A percentile compares a stretch with the other conserved stretches of the same genome.
These are phyloP conservation scores for Trichoderma arundinaceum DNA, from an alignment of 2,329 filamentous ascomycete genomes.

Conservation along the genomic window DNA sequence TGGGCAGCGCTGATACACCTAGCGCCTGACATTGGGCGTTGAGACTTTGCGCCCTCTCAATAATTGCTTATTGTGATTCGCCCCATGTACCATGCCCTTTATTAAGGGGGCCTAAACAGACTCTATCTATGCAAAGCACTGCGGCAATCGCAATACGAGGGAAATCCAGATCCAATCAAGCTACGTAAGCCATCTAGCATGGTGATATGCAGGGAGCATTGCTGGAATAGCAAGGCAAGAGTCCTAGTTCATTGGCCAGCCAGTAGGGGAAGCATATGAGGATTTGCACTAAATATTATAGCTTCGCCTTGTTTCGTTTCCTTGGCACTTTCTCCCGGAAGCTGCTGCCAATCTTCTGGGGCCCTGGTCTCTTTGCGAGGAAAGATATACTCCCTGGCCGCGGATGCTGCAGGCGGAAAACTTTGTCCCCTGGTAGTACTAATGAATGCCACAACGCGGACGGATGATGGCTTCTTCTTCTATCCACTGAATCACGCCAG, in stretches of 20 bases:
- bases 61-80: slow-evolving; percentile 8
- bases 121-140: background rate
- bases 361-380: too few relatives aligned
- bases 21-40: background rate
- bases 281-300: background rate
- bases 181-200: background rate
- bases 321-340: background rate
- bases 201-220: slow-evolving; percentile 13
- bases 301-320: background rate
- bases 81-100: background rate
- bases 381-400: too few relatives aligned
- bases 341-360: background rate
- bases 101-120: background rate
- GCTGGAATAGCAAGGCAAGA: background rate
- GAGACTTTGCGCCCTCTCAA: background rate
- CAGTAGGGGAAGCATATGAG: background rate
- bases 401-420: too few relatives aligned
- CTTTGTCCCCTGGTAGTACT: background rate
- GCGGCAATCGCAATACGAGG: background rate
- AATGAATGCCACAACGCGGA: background rate
- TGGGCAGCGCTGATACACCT: background rate
- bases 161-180: slow-evolving; percentile 6
- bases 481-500: background rate
- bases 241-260: slow-evolving; percentile 2
- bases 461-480: background rate